These are phyloP conservation scores for Grifola frondosa DNA, from an alignment of 1,284 basidiomycete species.

Conservation along the genomic window DNA sequence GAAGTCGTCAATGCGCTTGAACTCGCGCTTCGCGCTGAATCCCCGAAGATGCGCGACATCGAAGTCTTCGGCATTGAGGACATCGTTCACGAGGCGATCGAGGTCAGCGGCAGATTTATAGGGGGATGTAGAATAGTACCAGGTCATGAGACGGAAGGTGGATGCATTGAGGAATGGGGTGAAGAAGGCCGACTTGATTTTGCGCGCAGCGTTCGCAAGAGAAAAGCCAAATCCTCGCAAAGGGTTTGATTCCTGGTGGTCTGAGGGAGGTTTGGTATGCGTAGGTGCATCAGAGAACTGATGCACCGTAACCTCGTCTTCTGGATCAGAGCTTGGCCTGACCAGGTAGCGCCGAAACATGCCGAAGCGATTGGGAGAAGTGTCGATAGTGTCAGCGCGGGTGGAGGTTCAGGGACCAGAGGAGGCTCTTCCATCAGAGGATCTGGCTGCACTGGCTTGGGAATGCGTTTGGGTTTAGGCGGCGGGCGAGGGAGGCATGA, in stretches of 20 bases:
- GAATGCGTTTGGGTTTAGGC: too few relatives aligned
- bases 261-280: background rate
- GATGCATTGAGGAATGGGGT: slow-evolving; percentile 15
- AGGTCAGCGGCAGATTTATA: slow-evolving; percentile 29
- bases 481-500: too few relatives aligned
- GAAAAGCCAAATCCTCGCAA: slow-evolving; percentile 1
- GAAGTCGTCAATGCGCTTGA: slow-evolving; percentile 14
- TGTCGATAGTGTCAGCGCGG: background rate
- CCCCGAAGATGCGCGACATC: slow-evolving; percentile 15
- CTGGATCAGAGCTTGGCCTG: slow-evolving; percentile 2
- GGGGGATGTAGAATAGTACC: slow-evolving; percentile 28
- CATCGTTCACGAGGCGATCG: slow-evolving; percentile 28
- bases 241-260: background rate
- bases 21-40: slow-evolving; percentile 17
- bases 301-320: background rate
- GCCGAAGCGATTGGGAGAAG: background rate
- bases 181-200: slow-evolving; percentile 7
- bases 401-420: background rate
- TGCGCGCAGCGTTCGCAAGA: background rate
- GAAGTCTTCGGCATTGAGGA: slow-evolving; percentile 28
- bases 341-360: slow-evolving; percentile 3
- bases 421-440: too few relatives aligned
- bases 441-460: too few relatives aligned
- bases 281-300: background rate
- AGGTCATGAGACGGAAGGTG: slow-evolving; percentile 27